Percentiles rank a stretch among this genome's conserved stretches.
Evolutionary conservation across 2,329 filamentous ascomycete species (phyloP).

Genomic region (Aspergillus niger): DNA sequence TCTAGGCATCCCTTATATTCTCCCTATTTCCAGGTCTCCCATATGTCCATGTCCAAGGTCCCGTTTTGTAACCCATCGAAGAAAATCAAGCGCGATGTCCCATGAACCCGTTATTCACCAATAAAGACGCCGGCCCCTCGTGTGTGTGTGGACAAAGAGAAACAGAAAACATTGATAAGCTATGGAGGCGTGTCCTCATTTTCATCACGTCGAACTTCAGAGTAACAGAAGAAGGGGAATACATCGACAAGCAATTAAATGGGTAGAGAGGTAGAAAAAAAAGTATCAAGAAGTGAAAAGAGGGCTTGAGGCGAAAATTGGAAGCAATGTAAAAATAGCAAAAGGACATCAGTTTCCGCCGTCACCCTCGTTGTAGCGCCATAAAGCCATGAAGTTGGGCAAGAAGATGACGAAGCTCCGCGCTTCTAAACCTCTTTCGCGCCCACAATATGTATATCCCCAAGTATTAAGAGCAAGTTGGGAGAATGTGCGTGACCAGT

Average conservation of each 20-base stretch:
- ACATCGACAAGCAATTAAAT: constrained; percentile 18
- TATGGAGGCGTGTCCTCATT: constrained; percentile 27
- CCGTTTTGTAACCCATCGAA: constrained; percentile 22
- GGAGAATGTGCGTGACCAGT: constrained; percentile 20
- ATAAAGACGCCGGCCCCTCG: constrained; percentile 27
- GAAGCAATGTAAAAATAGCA: constrained; percentile 19
- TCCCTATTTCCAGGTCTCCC: constrained; percentile 25
- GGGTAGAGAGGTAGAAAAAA: constrained; percentile 5
- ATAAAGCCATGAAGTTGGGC: constrained; percentile 34
- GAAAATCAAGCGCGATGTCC: constrained; percentile 24
- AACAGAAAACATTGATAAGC: constrained; percentile 23
- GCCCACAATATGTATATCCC: constrained; percentile 42
- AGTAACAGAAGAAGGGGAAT: constrained; percentile 23
- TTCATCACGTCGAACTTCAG: constrained; percentile 25
- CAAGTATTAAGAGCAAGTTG: constrained; percentile 35
- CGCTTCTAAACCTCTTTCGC: constrained; percentile 24
- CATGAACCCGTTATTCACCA: constrained; percentile 22
- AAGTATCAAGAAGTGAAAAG: constrained; percentile 14
- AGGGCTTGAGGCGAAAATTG: constrained; percentile 13
- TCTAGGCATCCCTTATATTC: constrained; percentile 22
- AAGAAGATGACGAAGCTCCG: constrained; percentile 15
- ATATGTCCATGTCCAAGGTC: constrained; percentile 27
- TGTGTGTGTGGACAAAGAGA: constrained; percentile 22
- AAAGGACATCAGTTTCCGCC: constrained; percentile 23
- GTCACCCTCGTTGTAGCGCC: constrained; percentile 35